Evolutionary conservation across 768 basidiomycete genomes (phyloP).

Genomic region (Russula griseocarnosa): DNA sequence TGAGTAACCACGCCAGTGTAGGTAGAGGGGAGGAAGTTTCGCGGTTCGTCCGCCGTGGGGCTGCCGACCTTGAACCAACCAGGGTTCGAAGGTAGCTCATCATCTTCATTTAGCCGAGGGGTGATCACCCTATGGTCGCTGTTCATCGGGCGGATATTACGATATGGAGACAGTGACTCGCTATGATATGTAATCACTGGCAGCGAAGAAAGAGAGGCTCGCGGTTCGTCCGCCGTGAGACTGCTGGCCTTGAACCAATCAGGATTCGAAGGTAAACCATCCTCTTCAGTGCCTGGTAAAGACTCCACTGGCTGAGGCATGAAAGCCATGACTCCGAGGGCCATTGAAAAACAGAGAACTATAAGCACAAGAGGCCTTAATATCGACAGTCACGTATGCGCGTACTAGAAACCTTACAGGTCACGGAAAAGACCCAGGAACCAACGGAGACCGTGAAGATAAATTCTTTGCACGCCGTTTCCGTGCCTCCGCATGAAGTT

Average conservation of each 20-base stretch:
- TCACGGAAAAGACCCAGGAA: constrained; percentile 22
- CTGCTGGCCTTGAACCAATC: too few relatives aligned
- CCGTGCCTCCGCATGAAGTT: constrained; percentile 3
- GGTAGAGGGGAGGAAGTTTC: too few relatives aligned
- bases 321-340: constrained; percentile 17
- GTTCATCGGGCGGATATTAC: not conserved
- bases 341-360: constrained; percentile 14
- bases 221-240: too few relatives aligned
- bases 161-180: too few relatives aligned
- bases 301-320: constrained; percentile 13
- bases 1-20: not conserved
- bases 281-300: not conserved
- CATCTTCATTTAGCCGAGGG: too few relatives aligned
- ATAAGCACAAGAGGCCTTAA: not conserved
- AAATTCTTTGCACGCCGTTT: not conserved
- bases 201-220: too few relatives aligned
- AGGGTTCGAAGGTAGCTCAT: too few relatives aligned
- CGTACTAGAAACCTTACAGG: constrained; percentile 1
- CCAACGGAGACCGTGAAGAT: constrained; percentile 12
- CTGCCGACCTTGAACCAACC: too few relatives aligned
- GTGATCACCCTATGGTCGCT: too few relatives aligned
- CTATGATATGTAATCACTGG: not conserved
- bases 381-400: not conserved
- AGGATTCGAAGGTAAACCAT: too few relatives aligned
- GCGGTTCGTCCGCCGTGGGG: too few relatives aligned